phyloP scores from a whole-genome alignment of 352 stramenopile species.

The Phytophthora meadii region DNA sequence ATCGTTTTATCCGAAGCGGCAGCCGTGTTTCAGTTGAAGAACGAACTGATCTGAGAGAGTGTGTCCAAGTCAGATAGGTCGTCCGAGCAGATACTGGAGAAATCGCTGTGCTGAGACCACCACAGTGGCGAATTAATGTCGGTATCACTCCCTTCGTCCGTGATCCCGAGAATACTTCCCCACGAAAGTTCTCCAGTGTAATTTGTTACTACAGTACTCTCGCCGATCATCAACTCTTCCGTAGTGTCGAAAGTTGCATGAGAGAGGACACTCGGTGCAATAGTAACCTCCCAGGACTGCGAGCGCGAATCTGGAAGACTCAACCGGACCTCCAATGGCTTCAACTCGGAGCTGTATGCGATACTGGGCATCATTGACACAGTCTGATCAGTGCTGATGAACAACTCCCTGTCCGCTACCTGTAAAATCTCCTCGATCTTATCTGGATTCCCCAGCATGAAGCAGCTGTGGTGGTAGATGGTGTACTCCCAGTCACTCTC shows the following conservation, averaged over 20 bases:
- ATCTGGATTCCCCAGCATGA: conserved; percentile 23
- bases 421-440: conserved; percentile 26
- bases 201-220: not conserved
- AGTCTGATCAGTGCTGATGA: conserved; percentile 2
- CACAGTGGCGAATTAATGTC: conserved; percentile 39
- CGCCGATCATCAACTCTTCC: conserved; percentile 10
- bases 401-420: not conserved
- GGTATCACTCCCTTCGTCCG: conserved; percentile 27
- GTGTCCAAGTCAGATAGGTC: conserved; percentile 62
- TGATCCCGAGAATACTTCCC: conserved; percentile 11
- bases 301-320: conserved; percentile 36
- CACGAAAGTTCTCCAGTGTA: conserved; percentile 4
- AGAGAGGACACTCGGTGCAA: conserved; percentile 42
- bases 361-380: conserved; percentile 38
- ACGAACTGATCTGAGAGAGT: conserved; percentile 57
- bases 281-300: conserved; percentile 43
- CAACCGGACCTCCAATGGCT: conserved; percentile 62
- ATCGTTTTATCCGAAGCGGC: not conserved
- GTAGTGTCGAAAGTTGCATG: conserved; percentile 18
- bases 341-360: conserved; percentile 47
- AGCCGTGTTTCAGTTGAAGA: conserved; percentile 22
- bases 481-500: conserved; percentile 13
- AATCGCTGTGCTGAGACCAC: conserved; percentile 47
- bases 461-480: conserved; percentile 33
- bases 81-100: conserved; percentile 63